phyloP scores from a whole-genome alignment of 148 eudicot genomes.

The Amaranthus cruentus region DNA sequence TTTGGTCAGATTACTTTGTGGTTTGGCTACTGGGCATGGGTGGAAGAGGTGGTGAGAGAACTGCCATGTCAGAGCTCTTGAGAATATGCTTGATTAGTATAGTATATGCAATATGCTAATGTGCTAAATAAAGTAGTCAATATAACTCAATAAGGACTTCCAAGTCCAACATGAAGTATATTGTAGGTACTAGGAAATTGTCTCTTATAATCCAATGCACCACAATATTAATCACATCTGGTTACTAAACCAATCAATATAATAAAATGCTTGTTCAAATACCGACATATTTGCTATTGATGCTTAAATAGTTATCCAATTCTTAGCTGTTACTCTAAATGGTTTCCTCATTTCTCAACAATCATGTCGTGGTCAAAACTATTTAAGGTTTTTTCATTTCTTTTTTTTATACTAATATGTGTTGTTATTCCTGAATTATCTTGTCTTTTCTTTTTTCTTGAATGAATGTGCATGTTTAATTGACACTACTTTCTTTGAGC shows the following conservation, averaged over 20 bases:
- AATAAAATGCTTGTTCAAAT: not conserved
- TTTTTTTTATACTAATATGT: not conserved
- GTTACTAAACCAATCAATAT: not conserved
- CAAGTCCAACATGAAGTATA: not conserved
- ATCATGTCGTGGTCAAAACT: not conserved
- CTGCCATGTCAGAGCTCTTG: not conserved
- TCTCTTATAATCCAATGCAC: not conserved
- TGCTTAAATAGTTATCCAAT: not conserved
- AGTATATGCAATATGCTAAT: no score
- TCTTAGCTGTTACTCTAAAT: not conserved
- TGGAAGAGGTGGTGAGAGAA: not conserved
- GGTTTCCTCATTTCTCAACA: not conserved
- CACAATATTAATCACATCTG: not conserved
- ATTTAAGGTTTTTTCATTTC: not conserved
- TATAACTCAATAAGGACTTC: not conserved
- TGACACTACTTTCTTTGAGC: not conserved
- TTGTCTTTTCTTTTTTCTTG: not conserved
- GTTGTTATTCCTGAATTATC: not conserved
- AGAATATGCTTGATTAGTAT: not conserved
- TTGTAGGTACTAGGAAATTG: not conserved
- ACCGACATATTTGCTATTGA: not conserved
- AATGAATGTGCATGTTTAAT: not conserved
- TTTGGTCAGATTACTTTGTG: not conserved
- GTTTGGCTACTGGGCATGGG: not conserved
- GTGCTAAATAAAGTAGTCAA: no score